Evolutionary conservation across 768 basidiomycete species (phyloP).

Genomic region (Phlegmacium glaucopus): DNA sequence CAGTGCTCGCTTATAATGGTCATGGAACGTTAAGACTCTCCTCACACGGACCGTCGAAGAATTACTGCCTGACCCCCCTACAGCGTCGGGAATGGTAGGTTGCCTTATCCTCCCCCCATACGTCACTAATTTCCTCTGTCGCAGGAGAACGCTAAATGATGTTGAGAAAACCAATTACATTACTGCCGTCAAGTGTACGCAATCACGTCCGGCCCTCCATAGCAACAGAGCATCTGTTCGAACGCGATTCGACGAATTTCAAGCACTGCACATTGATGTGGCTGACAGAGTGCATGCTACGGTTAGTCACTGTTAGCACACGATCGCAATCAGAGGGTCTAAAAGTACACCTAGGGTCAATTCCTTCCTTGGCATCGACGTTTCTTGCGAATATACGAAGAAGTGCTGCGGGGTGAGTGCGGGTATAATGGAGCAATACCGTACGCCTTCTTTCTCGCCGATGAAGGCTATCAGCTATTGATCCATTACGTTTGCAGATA

Average conservation of each 20-base stretch:
- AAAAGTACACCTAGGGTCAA: slow-evolving; percentile 25
- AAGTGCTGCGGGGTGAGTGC: slow-evolving; percentile 31
- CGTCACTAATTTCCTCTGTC: no score
- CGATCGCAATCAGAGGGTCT: not conserved
- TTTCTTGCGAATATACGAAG: slow-evolving; percentile 28
- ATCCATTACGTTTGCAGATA: slow-evolving; percentile 23
- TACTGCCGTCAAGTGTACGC: no score
- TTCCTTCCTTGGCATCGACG: slow-evolving; percentile 38
- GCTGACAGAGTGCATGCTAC: not conserved
- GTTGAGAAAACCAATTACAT: no score
- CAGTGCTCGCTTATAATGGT: no score
- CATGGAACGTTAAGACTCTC: no score
- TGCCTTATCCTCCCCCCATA: no score
- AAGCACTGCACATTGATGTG: not conserved
- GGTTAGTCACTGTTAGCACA: not conserved
- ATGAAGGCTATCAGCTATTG: not conserved
- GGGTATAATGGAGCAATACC: slow-evolving; percentile 30
- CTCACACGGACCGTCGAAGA: no score
- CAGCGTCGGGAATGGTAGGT: no score
- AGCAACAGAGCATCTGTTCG: not conserved
- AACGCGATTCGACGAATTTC: not conserved
- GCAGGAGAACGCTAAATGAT: no score
- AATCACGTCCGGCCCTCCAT: no score
- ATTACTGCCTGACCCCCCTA: no score
- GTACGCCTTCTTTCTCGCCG: slow-evolving; percentile 14